Percentiles rank a stretch among this genome's conserved stretches.
These are phyloP conservation scores for Exophiala xenobiotica DNA, from an alignment of 2,329 filamentous ascomycete species.

Conservation along the genomic window DNA sequence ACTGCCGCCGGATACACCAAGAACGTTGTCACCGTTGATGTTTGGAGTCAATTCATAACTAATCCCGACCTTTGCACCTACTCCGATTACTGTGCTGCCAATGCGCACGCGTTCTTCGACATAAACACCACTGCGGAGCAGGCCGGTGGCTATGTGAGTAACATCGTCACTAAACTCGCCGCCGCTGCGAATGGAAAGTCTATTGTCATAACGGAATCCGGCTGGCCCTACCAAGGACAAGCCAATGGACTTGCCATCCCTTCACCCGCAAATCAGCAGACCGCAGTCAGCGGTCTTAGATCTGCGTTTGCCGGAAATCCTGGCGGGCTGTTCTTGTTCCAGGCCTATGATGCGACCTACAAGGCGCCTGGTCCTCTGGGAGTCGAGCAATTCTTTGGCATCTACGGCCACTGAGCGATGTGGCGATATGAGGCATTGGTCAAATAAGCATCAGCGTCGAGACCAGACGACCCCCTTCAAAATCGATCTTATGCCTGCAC, in stretches of 20 bases:
- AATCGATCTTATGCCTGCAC: neutral
- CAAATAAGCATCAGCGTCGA: neutral
- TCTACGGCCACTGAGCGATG: constrained; percentile 24
- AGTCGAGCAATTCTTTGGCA: constrained; percentile 75
- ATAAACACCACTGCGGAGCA: constrained; percentile 56
- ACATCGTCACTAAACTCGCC: constrained; percentile 52
- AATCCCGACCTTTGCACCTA: constrained; percentile 69
- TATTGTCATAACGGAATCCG: constrained; percentile 76
- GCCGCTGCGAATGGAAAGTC: constrained; percentile 54
- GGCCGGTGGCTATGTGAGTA: constrained; percentile 66
- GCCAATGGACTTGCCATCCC: constrained; percentile 69
- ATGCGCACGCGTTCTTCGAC: constrained; percentile 84
- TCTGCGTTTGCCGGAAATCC: constrained; percentile 54
- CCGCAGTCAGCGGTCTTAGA: constrained; percentile 66
- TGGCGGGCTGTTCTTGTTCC: constrained; percentile 67
- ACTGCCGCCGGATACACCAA: constrained; percentile 66
- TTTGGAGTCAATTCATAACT: constrained; percentile 64
- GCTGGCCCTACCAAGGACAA: constrained; percentile 73
- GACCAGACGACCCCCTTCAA: neutral
- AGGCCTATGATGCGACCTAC: constrained; percentile 77
- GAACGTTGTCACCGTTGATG: constrained; percentile 77
- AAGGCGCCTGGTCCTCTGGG: constrained; percentile 68
- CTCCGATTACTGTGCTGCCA: constrained; percentile 77
- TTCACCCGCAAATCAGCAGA: constrained; percentile 62
- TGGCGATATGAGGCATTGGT: too few species aligned